Conservation (phyloP, 1,139 yeast genomes). For the Candida mesenterica region DNA sequence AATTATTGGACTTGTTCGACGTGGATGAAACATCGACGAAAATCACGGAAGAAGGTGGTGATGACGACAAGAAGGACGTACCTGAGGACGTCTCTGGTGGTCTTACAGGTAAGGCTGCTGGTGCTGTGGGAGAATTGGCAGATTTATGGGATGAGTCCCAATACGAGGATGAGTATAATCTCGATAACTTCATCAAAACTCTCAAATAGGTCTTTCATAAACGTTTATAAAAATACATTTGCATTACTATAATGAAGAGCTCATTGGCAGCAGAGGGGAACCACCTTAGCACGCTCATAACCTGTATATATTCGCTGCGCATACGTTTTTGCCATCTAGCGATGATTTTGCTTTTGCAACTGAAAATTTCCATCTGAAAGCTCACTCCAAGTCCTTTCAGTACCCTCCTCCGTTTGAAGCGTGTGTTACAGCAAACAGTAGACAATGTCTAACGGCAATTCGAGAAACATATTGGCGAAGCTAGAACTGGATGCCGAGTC, state of each 20-base stretch:
- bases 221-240: background rate
- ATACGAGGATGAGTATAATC: conserved; percentile 93
- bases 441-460: background rate
- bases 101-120: conserved; percentile 61
- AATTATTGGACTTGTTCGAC: conserved; percentile 85
- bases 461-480: conserved; percentile 16
- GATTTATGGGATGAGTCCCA: conserved; percentile 96
- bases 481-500: conserved; percentile 56
- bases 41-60: conserved; percentile 25
- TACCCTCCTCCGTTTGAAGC: too few species aligned
- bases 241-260: too few species aligned
- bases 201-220: conserved; percentile 35
- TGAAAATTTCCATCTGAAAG: too few species aligned
- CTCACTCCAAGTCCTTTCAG: too few species aligned
- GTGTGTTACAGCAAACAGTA: too few species aligned
- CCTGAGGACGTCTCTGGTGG: conserved; percentile 62
- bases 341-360: too few species aligned
- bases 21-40: conserved; percentile 57
- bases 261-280: background rate
- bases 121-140: conserved; percentile 83
- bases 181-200: conserved; percentile 87
- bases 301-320: too few species aligned
- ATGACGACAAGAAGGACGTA: conserved; percentile 32
- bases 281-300: background rate
- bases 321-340: too few species aligned